Base-by-base conservation (phyloP, 1,284 basidiomycete genomes). In the Schizophyllum amplum region DNA sequence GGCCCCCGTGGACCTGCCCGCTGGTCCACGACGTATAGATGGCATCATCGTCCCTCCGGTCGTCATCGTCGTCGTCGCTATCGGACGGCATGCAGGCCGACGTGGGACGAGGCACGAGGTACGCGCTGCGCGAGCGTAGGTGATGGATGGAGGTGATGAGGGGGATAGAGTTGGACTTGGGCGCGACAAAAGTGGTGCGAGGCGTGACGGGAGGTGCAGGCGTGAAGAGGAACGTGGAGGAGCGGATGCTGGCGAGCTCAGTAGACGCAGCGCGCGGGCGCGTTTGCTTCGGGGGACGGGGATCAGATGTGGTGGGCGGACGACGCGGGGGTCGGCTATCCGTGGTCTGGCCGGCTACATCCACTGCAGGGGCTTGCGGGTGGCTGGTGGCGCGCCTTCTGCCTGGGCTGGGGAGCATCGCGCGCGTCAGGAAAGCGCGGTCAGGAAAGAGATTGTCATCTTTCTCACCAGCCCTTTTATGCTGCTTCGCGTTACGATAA, bases 1-100 rank as follows among this genome's bases (percentile, higher is more conserved):
- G n/a, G 74, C 60, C 25, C 73, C 64, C 33, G 69, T 66, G 1
- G 71, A 66, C 23, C 74, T 57, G 52, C 68, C 66, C 7, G 59
- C 54, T 63, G 47, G 57, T 57, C 27, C 61, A 58, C 0, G 67
- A 60, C 9, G 67, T 67, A 55, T 66, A 69, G 15, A 69, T 62
- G 59, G 66, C 59, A 52, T 60, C 63, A 24, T 65, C 60, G 50
- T 58, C 55, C 33, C 13, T 42, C 13, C 33, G 33, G 24, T 63
- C 59, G 55, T 49, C 53, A 21, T 70, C 69, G 49, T 66, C 66
- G 24, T 64, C 65, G 27, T 67, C 69, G 25, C 65, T 67, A 53
- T 69, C 68, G 2, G 66, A 63, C 52, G 60, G 54, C 56, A 62
- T 61, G 51, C 24, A 55, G 33, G 46, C 51, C 42, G 51, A 54